Base-by-base conservation (phyloP, 495 filamentous ascomycete genomes). In the Haplographium delicatum region DNA sequence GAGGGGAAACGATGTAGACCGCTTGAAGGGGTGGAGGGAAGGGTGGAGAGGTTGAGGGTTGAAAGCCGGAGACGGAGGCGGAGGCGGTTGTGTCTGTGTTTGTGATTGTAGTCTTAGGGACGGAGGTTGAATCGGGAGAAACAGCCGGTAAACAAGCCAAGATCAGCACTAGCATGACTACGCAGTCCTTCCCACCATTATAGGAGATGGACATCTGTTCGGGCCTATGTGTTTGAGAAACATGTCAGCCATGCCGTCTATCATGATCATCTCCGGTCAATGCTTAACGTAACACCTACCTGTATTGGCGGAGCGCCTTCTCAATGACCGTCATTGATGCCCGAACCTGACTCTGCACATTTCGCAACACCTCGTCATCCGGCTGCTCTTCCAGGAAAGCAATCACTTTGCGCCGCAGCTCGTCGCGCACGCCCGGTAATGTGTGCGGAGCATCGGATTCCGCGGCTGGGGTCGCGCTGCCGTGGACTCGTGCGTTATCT, bases 131-230 rank as follows among this genome's bases (percentile, higher is more conserved):
- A 8, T 16, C 5, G 7, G 50, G 15, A 60, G 61, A 31, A 37
- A 25, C 20, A 25, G 42, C 42, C 13, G 51, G 41, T 18, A 51
- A 40, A n/a, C 45, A 18, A 61, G 51, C 64, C 20, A 52, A 27
- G 56, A 52, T 13, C 61, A 59, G 30, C 45, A 53, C 31, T 16
- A 44, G 44, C 18, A 45, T 44, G 24, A 50, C 49, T 53, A 62
- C 38, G 45, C 93, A 98, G 79, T 98, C 93, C 66, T 98, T 98
- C 37, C 93, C 93, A 69, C 93, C 93, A 58, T 98, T 98, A 65
- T 96, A 98, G 40, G 94, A 94, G 50, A 98, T 73, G 8, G 91
- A 89, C 39, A 97, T 73, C 56, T 94, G 76, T 40, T 83, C 72
- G 47, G 85, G 79, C 43, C 87, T 90, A 53, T 57, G 19, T 20